A percentile compares a stretch with the other conserved stretches of the same genome.
These are phyloP conservation scores for Buddleja alternifolia DNA, from an alignment of 257 asterid genomes.

Conservation along the genomic window DNA sequence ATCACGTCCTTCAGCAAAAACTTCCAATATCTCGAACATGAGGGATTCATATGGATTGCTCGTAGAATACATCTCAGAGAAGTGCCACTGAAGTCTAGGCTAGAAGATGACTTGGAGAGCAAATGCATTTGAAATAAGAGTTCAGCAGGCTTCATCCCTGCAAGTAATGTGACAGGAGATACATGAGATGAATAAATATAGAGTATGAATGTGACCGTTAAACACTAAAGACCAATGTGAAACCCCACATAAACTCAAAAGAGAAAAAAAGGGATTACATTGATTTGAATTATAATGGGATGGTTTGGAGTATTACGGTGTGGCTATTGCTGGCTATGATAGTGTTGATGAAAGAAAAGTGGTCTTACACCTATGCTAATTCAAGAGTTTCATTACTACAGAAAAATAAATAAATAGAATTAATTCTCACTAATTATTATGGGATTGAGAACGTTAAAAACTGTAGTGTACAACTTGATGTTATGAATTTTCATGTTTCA, in stretches of 20 bases:
- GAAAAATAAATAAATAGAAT: not conserved
- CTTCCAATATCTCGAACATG: slow-evolving; percentile 87
- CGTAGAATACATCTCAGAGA: slow-evolving; percentile 64
- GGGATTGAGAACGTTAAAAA: not conserved
- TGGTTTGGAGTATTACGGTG: not conserved
- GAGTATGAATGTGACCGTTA: not conserved
- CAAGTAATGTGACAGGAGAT: slow-evolving; percentile 30
- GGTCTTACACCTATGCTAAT: not conserved
- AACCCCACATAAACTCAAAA: not conserved
- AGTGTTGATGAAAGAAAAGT: not conserved
- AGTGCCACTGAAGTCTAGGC: slow-evolving; percentile 29
- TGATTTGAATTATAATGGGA: not conserved
- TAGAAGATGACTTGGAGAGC: slow-evolving; percentile 42
- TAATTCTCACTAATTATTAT: not conserved
- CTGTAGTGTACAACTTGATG: not conserved
- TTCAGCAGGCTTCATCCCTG: slow-evolving; percentile 87
- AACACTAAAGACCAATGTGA: not conserved
- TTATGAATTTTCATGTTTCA: too few species aligned
- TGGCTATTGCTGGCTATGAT: not conserved
- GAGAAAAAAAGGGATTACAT: not conserved
- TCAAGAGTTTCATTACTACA: not conserved
- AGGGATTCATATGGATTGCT: slow-evolving; percentile 85
- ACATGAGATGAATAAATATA: not conserved
- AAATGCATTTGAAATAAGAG: slow-evolving; percentile 84
- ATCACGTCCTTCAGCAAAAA: slow-evolving; percentile 45